Conservation (phyloP, 1,139 yeast genomes). For the Nakaseomyces delphensis region DNA sequence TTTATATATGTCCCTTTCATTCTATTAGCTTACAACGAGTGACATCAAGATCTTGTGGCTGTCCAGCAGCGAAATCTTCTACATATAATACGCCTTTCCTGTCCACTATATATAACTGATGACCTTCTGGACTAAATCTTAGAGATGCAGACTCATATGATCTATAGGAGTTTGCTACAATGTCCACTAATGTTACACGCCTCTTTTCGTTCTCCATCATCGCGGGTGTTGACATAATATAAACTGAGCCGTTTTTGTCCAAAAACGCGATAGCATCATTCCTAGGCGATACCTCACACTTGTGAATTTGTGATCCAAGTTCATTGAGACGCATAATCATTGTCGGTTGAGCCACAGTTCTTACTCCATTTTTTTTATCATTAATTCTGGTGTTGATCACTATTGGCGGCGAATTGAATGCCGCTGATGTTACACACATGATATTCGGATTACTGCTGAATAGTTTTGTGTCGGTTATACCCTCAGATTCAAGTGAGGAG, state of each 20-base stretch:
- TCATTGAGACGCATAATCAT: slow-evolving; percentile 58
- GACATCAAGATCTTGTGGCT: slow-evolving; percentile 71
- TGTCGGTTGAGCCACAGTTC: slow-evolving; percentile 46
- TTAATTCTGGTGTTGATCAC: slow-evolving; percentile 49
- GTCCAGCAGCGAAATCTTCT: slow-evolving; percentile 82
- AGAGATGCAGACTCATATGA: slow-evolving; percentile 67
- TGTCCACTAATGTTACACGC: slow-evolving; percentile 64
- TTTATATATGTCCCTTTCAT: no score
- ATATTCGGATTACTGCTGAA: slow-evolving; percentile 49
- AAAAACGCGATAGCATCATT: slow-evolving; percentile 78
- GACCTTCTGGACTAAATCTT: slow-evolving; percentile 71
- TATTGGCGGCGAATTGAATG: slow-evolving; percentile 52
- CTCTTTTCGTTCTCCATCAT: slow-evolving; percentile 45
- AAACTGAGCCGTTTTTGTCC: slow-evolving; percentile 69
- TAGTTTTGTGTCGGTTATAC: slow-evolving; percentile 75
- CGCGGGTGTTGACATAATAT: slow-evolving; percentile 56
- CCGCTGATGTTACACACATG: slow-evolving; percentile 53
- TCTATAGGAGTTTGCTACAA: slow-evolving; percentile 64
- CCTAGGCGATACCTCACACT: slow-evolving; percentile 68
- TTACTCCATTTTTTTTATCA: slow-evolving; percentile 31
- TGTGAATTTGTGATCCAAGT: slow-evolving; percentile 72
- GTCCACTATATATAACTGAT: slow-evolving; percentile 65
- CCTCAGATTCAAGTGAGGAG: slow-evolving; percentile 68
- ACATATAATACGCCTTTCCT: slow-evolving; percentile 70
- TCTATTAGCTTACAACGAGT: slow-evolving; percentile 56